Conservation (phyloP, 1,284 basidiomycete genomes). For the Apiotrichum sp. region DNA sequence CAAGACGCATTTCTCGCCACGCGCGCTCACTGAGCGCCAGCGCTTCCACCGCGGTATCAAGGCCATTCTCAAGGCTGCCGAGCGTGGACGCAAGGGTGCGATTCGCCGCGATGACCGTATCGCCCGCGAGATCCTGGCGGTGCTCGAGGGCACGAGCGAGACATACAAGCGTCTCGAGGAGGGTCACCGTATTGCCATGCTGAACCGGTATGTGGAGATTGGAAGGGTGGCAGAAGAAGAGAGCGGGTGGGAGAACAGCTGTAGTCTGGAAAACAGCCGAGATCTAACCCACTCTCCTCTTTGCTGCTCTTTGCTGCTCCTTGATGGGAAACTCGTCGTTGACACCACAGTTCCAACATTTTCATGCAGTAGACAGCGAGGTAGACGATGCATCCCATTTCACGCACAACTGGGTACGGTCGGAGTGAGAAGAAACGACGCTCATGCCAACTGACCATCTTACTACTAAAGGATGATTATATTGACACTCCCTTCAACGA, state of each 20-base stretch:
- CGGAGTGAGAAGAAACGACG: too few relatives aligned
- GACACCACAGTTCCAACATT: not conserved
- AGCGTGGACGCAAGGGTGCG: constrained; percentile 51
- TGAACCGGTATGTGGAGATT: constrained; percentile 63
- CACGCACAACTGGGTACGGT: not conserved
- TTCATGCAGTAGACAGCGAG: not conserved
- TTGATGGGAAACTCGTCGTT: not conserved
- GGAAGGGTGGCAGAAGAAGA: not conserved
- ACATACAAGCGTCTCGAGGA: constrained; percentile 57
- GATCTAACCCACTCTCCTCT: too few relatives aligned
- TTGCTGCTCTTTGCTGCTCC: too few relatives aligned
- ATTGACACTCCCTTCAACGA: too few relatives aligned
- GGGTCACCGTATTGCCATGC: constrained; percentile 64
- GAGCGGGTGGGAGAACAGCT: too few relatives aligned
- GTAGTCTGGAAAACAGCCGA: too few relatives aligned
- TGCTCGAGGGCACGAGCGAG: constrained; percentile 58
- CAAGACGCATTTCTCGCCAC: constrained; percentile 61
- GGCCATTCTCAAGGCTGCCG: constrained; percentile 61
- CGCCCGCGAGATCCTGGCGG: constrained; percentile 65
- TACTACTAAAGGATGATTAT: too few relatives aligned
- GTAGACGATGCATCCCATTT: not conserved
- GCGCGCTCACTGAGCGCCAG: constrained; percentile 70
- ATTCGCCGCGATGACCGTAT: constrained; percentile 59
- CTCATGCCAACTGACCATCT: too few relatives aligned
- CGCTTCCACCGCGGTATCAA: constrained; percentile 60